Conservation (phyloP, 805 yeast genomes). For the Metschnikowia corniflorae region DNA sequence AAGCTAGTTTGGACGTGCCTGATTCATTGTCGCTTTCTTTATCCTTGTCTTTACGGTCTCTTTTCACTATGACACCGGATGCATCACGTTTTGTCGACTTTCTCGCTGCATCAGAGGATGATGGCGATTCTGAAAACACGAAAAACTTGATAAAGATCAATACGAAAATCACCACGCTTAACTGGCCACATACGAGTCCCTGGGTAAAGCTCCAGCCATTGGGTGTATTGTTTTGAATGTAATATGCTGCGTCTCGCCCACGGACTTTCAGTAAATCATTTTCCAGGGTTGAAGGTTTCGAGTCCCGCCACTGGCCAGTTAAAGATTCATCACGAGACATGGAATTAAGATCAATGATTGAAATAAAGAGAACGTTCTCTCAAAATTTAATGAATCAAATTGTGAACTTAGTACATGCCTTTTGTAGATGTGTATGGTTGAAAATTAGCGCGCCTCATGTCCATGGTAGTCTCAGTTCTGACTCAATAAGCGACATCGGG, state of each 20-base stretch:
- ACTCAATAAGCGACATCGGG: no score
- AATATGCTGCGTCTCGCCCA: slow-evolving; percentile 7
- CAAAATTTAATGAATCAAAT: no score
- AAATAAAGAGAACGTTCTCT: no score
- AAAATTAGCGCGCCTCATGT: no score
- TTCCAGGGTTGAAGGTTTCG: slow-evolving; percentile 1
- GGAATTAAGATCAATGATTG: no score
- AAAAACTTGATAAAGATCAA: slow-evolving; percentile 69
- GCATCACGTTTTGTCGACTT: slow-evolving; percentile 24
- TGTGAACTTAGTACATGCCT: no score
- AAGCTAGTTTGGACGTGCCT: slow-evolving; percentile 21
- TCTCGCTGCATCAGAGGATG: slow-evolving; percentile 23
- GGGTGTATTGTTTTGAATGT: slow-evolving; percentile 2
- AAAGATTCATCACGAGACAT: slow-evolving; percentile 4
- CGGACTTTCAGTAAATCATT: slow-evolving; percentile 3
- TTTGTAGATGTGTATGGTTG: no score
- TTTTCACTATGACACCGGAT: slow-evolving; percentile 31
- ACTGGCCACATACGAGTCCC: slow-evolving; percentile 70
- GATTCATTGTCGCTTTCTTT: slow-evolving; percentile 9
- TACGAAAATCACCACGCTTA: slow-evolving; percentile 62
- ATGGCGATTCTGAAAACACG: slow-evolving; percentile 64
- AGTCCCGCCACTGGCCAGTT: background rate
- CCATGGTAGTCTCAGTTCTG: no score
- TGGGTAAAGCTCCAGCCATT: slow-evolving; percentile 66
- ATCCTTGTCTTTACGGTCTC: slow-evolving; percentile 25